Evolutionary conservation across 257 asterid species (phyloP).

Genomic region (Capsicum rhomboideum): DNA sequence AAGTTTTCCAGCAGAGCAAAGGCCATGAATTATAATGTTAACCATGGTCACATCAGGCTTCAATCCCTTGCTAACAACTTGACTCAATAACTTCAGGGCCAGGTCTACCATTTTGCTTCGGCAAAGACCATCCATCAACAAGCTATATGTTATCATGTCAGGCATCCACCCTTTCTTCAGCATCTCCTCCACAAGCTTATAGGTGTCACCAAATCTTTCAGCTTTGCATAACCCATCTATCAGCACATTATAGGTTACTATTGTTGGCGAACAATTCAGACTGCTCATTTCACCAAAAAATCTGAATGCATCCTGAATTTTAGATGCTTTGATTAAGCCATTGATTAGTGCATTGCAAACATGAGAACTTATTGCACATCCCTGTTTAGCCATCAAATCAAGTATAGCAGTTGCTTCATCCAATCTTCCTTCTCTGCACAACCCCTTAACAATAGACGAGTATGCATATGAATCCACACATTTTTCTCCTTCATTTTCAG

Average conservation of each 20-base stretch:
- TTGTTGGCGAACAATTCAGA: constrained; percentile 40
- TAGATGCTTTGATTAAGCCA: constrained; percentile 59
- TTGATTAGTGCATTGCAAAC: constrained; percentile 64
- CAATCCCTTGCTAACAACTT: constrained; percentile 37
- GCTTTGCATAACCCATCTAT: constrained; percentile 74
- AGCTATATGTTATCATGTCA: constrained; percentile 62
- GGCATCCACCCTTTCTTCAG: constrained; percentile 60
- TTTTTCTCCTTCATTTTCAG: constrained; percentile 39
- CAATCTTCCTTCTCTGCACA: constrained; percentile 56
- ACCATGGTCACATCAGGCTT: constrained; percentile 85
- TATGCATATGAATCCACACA: constrained; percentile 53
- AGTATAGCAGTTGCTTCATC: constrained; percentile 61
- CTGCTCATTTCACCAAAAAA: constrained; percentile 47
- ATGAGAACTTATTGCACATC: constrained; percentile 51
- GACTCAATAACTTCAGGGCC: constrained; percentile 71
- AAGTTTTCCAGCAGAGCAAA: constrained; percentile 60
- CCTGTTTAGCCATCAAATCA: constrained; percentile 40
- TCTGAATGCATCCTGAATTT: constrained; percentile 48
- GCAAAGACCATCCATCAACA: constrained; percentile 77
- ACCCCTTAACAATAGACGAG: constrained; percentile 59
- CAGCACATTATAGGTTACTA: constrained; percentile 68
- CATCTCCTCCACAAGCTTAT: constrained; percentile 68
- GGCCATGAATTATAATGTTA: constrained; percentile 90
- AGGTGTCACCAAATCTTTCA: constrained; percentile 54
- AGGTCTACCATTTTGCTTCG: constrained; percentile 40